These are phyloP conservation scores for Jamesozyma gamospora DNA, from an alignment of 805 yeast species.

Conservation along the genomic window DNA sequence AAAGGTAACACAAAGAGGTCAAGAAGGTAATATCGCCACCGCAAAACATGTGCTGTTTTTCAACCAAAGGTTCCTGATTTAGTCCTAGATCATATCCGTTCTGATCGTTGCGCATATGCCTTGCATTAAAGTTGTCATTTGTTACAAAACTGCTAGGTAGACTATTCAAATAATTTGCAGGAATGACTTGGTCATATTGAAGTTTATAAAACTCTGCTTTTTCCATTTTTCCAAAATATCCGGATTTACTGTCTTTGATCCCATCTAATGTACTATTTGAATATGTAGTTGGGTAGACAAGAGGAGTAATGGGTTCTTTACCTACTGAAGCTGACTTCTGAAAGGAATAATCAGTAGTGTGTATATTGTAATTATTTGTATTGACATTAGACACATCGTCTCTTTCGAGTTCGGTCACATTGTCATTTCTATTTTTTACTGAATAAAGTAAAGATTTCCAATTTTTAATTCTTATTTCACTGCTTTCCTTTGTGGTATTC, in stretches of 20 bases:
- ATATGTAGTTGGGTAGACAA: not conserved
- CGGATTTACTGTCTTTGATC: not conserved
- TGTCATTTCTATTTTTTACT: not conserved
- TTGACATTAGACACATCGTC: too few species aligned
- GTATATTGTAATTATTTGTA: too few species aligned
- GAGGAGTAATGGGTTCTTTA: too few species aligned
- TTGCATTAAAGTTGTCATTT: not conserved
- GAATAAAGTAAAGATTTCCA: not conserved
- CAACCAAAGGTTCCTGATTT: too few species aligned
- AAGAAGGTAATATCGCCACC: too few species aligned
- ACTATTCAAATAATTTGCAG: slow-evolving; percentile 5
- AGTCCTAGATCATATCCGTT: not conserved
- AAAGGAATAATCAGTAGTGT: too few species aligned
- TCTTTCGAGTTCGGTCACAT: too few species aligned
- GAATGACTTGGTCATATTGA: slow-evolving; percentile 7
- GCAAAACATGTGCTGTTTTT: too few species aligned
- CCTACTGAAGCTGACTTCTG: too few species aligned
- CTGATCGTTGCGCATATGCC: not conserved
- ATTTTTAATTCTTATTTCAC: not conserved
- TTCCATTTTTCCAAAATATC: not conserved
- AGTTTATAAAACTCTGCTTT: not conserved
- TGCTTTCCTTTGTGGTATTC: not conserved
- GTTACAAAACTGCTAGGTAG: not conserved
- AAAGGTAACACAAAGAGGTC: too few species aligned
- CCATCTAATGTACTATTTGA: not conserved